Evolutionary conservation across 2,329 filamentous ascomycete genomes (phyloP).

Genomic region (Fusarium brachygibbosum): DNA sequence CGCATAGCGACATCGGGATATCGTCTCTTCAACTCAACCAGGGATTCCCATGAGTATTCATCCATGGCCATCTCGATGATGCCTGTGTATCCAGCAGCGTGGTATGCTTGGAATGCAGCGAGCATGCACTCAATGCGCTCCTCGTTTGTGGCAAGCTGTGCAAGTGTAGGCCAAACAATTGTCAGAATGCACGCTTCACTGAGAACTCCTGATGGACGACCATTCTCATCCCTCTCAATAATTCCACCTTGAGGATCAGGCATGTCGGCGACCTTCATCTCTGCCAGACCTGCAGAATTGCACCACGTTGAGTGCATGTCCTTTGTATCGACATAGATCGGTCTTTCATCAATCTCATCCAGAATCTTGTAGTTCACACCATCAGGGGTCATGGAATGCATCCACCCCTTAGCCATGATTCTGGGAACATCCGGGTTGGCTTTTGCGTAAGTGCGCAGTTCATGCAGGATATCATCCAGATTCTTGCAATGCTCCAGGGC

Average conservation of each 20-base stretch:
- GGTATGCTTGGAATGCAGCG: slow-evolving; percentile 65
- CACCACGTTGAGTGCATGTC: slow-evolving; percentile 71
- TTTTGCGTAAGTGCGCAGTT: slow-evolving; percentile 61
- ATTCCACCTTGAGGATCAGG: slow-evolving; percentile 65
- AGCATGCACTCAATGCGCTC: slow-evolving; percentile 64
- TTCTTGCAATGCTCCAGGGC: slow-evolving; percentile 62
- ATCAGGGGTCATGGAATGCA: slow-evolving; percentile 63
- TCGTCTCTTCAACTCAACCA: slow-evolving; percentile 59
- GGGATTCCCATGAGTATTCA: slow-evolving; percentile 66
- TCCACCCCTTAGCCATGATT: slow-evolving; percentile 69
- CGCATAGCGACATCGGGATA: slow-evolving; percentile 56
- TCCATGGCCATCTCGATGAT: slow-evolving; percentile 74
- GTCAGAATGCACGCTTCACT: slow-evolving; percentile 66
- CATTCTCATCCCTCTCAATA: slow-evolving; percentile 64
- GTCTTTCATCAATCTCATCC: slow-evolving; percentile 66
- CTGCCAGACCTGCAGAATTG: slow-evolving; percentile 63
- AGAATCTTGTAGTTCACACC: slow-evolving; percentile 61
- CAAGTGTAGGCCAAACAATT: slow-evolving; percentile 69
- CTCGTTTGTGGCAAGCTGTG: slow-evolving; percentile 60
- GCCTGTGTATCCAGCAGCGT: slow-evolving; percentile 66
- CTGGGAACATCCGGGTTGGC: slow-evolving; percentile 62
- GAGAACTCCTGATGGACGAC: slow-evolving; percentile 64
- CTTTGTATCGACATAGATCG: slow-evolving; percentile 69
- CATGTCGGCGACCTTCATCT: slow-evolving; percentile 62
- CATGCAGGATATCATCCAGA: slow-evolving; percentile 63